Base-by-base conservation (phyloP, 371 early-diverging fungal species). In the Funneliformis caledonium region DNA sequence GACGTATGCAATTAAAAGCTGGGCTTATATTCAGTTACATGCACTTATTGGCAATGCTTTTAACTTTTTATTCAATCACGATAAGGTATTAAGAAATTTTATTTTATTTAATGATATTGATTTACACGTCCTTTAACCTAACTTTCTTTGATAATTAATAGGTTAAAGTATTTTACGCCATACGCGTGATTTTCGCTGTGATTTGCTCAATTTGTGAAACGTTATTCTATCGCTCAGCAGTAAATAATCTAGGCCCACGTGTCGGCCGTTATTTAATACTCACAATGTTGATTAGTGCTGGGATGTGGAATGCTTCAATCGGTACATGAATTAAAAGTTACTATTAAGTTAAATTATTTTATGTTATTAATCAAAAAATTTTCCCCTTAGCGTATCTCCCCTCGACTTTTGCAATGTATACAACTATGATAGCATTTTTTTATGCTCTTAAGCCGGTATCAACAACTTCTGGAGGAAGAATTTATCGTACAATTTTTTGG, bases 331-430 rank as follows among this genome's bases (percentile, higher is more conserved):
- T 19, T 43, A 14, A 43, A 19, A 22, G n/a, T 68, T 68, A 2
- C 43, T 43, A 43, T 19, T 4, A 69, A 2, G 12, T 37, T 2
- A 45, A 45, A 42, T n/a, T 43, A 5, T 11, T 45, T 6, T 45
- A 47, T 4, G 10, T 47, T 45, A 16, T 12, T 69, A 45, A 11
- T 42, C 19, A 14, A 10, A 10, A 69, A 6, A 16, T 19, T 10
- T 64, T 31, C 31, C 19, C 26, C 56, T 73, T 77, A 92, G 96
- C 98, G 10, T 92, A 91, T 82, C 87, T 98, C 16, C 98, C 98
- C 0, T 95, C 97, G 4, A 91, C 95, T 10, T 97, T 97, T 87
- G 93, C 97, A 78, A 98, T 98, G 98, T 92, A 91, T 81, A 86
- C 90, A 61, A 89, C 91, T 8, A 93, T 93, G 82, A 82, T 96